phyloP scores from a whole-genome alignment of 139 green algal genomes.

The Tetraselmis chui region DNA sequence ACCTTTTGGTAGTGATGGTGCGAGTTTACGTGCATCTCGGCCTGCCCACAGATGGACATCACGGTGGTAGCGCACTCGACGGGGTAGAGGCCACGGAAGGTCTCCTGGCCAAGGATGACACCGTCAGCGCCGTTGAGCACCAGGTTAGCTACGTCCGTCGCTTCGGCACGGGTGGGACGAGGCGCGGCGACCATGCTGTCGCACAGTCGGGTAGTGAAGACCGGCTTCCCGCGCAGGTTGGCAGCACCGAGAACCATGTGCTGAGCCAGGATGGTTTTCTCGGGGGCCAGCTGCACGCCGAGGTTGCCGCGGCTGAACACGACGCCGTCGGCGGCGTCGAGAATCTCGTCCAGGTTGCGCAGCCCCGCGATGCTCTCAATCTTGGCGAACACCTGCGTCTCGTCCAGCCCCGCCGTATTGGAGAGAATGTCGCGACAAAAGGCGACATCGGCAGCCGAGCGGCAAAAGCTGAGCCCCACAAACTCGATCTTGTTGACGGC shows the following conservation, averaged over 20 bases:
- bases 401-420: neutral
- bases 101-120: conserved; percentile 79
- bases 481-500: conserved; percentile 52
- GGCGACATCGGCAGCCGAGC: conserved; percentile 27
- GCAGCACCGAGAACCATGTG: conserved; percentile 37
- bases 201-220: conserved; percentile 78
- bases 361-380: conserved; percentile 53
- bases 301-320: conserved; percentile 78
- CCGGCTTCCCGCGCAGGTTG: conserved; percentile 69
- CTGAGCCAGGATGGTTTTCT: conserved; percentile 63
- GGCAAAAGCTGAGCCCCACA: conserved; percentile 48
- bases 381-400: conserved; percentile 71
- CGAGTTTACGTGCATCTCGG: neutral
- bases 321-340: conserved; percentile 54
- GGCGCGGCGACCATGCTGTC: conserved; percentile 81
- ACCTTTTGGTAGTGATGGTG: conserved; percentile 5
- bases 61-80: conserved; percentile 23
- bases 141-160: conserved; percentile 89
- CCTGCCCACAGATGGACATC: conserved; percentile 45
- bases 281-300: conserved; percentile 66
- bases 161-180: conserved; percentile 68
- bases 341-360: conserved; percentile 43
- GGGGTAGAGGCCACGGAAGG: conserved; percentile 65
- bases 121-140: conserved; percentile 76
- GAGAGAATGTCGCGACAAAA: conserved; percentile 14